Evolutionary conservation across 176 grass and related monocot genomes (phyloP).

Genomic region (sorghum (Sorghum bicolor)): DNA sequence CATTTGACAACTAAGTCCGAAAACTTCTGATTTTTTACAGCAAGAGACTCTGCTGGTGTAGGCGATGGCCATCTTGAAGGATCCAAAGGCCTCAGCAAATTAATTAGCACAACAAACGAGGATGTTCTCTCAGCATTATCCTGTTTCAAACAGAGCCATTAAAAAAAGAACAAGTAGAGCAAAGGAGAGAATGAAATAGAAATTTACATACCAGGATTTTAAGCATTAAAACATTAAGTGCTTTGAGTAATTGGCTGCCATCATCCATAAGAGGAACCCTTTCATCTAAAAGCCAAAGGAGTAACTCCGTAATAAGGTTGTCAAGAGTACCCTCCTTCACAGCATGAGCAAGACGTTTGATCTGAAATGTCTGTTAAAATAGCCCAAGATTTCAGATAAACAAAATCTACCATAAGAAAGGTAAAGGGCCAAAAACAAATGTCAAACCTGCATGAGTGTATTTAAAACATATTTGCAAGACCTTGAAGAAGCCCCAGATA

Average conservation of each 20-base stretch:
- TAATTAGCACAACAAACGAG: slow-evolving; percentile 92
- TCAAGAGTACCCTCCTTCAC: slow-evolving; percentile 93
- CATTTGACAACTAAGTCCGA: slow-evolving; percentile 99
- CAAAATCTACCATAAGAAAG: neutral
- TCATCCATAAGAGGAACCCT: slow-evolving; percentile 98
- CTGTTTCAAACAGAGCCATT: slow-evolving; percentile 47
- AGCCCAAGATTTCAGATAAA: slow-evolving; percentile 2
- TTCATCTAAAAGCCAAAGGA: slow-evolving; percentile 99
- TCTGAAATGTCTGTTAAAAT: slow-evolving; percentile 76
- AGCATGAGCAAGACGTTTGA: slow-evolving; percentile 88
- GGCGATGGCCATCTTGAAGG: slow-evolving; percentile 86
- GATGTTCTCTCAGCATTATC: slow-evolving; percentile 97
- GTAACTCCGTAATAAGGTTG: slow-evolving; percentile 93
- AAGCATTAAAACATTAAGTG: slow-evolving; percentile 98
- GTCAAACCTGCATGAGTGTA: slow-evolving; percentile 93
- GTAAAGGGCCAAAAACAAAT: neutral
- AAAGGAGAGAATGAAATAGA: slow-evolving; percentile 7
- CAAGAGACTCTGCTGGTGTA: slow-evolving; percentile 54
- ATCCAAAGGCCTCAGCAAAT: slow-evolving; percentile 83
- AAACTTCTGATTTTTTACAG: slow-evolving; percentile 93
- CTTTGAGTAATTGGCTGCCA: slow-evolving; percentile 95
- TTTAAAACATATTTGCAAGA: slow-evolving; percentile 99
- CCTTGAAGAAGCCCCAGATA: slow-evolving; percentile 95
- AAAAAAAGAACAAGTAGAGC: slow-evolving; percentile 29
- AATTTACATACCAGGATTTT: slow-evolving; percentile 80